phyloP scores from a whole-genome alignment of 352 stramenopile genomes.

The Globisporangium emineosum region DNA sequence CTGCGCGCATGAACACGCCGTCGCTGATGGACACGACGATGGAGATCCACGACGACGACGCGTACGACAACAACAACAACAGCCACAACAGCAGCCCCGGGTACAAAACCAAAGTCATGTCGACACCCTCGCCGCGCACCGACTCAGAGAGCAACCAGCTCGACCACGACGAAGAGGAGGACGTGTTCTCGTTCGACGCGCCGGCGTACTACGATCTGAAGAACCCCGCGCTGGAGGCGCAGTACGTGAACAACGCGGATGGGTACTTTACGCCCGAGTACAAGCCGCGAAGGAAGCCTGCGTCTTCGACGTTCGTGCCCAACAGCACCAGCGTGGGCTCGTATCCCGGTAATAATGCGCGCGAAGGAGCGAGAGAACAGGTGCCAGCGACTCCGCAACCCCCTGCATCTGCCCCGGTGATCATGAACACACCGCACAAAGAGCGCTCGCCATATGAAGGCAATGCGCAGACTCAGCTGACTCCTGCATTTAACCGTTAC shows the following conservation, averaged over 20 bases:
- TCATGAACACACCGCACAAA: slow-evolving; percentile 5
- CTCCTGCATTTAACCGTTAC: background rate
- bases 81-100: background rate
- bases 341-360: background rate
- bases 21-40: slow-evolving; percentile 41
- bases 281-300: slow-evolving; percentile 5
- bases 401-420: background rate
- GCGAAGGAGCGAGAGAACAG: background rate
- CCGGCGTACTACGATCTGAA: slow-evolving; percentile 83
- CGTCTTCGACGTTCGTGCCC: background rate
- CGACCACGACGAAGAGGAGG: slow-evolving; percentile 35
- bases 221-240: slow-evolving; percentile 61
- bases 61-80: slow-evolving; percentile 7
- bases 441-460: background rate
- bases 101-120: slow-evolving; percentile 5
- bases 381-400: background rate
- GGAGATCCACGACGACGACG: slow-evolving; percentile 23
- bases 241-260: slow-evolving; percentile 85
- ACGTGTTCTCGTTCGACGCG: slow-evolving; percentile 76
- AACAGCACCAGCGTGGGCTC: background rate
- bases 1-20: slow-evolving; percentile 4
- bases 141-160: slow-evolving; percentile 25
- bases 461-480: background rate
- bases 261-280: slow-evolving; percentile 56
- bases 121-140: slow-evolving; percentile 14